Evolutionary conservation across 2,329 filamentous ascomycete genomes (phyloP).

Genomic region (Cadophora luteo-olivacea): DNA sequence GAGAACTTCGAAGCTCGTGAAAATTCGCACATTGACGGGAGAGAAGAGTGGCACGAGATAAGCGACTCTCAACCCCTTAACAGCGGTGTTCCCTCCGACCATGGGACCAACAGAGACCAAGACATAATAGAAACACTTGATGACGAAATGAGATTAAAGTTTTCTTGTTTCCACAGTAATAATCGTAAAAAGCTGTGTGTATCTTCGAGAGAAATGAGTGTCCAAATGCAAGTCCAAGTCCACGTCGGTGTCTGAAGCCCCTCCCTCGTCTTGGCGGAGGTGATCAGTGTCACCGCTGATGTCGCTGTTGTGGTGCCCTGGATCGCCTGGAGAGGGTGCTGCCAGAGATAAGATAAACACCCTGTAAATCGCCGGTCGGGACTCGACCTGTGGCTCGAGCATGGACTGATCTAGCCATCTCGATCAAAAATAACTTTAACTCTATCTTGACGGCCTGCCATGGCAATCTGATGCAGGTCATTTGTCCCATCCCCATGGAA

Average conservation of each 20-base stretch:
- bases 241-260: background rate
- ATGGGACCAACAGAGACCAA: background rate
- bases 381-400: background rate
- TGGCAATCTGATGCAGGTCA: conserved; percentile 10
- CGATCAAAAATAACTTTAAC: conserved; percentile 1
- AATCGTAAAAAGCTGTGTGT: background rate
- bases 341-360: background rate
- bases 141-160: background rate
- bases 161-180: background rate
- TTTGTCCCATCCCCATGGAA: background rate
- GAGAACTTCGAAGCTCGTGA: background rate
- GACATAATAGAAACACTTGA: background rate
- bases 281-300: background rate
- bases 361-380: no score
- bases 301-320: background rate
- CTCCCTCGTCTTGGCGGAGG: background rate
- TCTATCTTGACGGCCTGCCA: conserved; percentile 2
- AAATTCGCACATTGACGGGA: no score
- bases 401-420: background rate
- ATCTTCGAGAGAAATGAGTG: background rate
- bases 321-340: background rate
- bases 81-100: background rate
- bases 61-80: background rate
- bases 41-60: no score
- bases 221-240: background rate